Base-by-base conservation (phyloP, 2,329 filamentous ascomycete species). In the Aureobasidium melanogenum region DNA sequence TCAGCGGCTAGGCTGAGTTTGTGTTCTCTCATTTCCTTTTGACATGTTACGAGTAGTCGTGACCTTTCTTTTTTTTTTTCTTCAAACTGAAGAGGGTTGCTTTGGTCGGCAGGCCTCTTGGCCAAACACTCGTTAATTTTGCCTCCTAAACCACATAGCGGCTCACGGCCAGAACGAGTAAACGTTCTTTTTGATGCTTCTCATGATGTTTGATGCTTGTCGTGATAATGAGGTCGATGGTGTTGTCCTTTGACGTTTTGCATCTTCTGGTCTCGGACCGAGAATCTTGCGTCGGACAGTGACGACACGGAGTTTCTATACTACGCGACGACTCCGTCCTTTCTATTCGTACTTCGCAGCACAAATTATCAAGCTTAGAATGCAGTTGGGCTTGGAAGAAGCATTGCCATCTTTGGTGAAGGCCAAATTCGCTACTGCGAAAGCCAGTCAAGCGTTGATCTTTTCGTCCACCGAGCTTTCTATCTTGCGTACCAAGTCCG, bases 381-480 rank as follows among this genome's bases (percentile, higher is more conserved):
- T 64, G 63, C 60, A 62, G 10, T 47, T 64, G 9, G 51, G 59
- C 24, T 50, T 64, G 2, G 26, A 60, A 17, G 58, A 62, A 47
- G 48, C 61, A 15, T 39, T 64, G n/a, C 52, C 63, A 44, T 30
- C 47, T 43, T 67, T 76, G 26, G 74, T 76, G 6, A 70, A 71
- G 43, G 66, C 71, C 47, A 75, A 73, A 61, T 77, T 72, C 60
- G 62, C 63, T 8, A 56, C 70, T 6, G 75, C 75, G 28, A 73
- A 72, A 62, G 68, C 70, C 10, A 67, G 68, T 2, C 65, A 69
- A 41, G 69, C 68, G 55, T 63, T 77, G 26, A 63, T 73, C 9
- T 77, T 76, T 64, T 75, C 75, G 10, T 67, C 70, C 9, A 75
- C 74, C 24, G 71, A 76, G 54, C 66, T 77, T 2, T 67, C 72